Evolutionary conservation across 257 asterid species (phyloP), one percentile per base, ranked within the genome.

Genomic region (Misopates orontium): DNA sequence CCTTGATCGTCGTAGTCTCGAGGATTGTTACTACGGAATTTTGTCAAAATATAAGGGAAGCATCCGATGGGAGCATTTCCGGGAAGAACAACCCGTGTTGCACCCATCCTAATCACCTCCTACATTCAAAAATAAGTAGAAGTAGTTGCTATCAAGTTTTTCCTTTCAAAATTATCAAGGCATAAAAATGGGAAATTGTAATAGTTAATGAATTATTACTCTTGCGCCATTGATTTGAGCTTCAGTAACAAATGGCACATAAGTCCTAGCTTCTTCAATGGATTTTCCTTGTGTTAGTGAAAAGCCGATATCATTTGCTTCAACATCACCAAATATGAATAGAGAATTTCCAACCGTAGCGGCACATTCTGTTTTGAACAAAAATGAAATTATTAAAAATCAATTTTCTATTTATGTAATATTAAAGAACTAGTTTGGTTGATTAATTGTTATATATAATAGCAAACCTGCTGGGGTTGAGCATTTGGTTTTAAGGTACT

Each of bases 41-140:
- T 44, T 16, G 73, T 50, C 8, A 32, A 20, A 19, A 48, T 23
- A 11, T 52, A 49, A 9, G 67, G 73, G 5, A 28, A 20, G 59
- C 73, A 69, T 41, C 73, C 73, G 17, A 59, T 19, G 1, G 66
- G 66, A 8, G 66, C 56, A 2, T 40, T 50, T 19, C 67, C 73
- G 0, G 73, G 64, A 17, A 50, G 40, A 23, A 69, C 21, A 40
- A 69, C 49, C 54, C 67, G 61, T n/a, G 64, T 69, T 8, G 66
- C 73, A 12, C 80, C 80, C 18, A 66, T 44, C n/a, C 49, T 39
- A 55, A 75, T 60, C 13, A 47, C 52, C 66, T 60, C 66, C 66
- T 60, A 41, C 8, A 20, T 19, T 21, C 40, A 42, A 25, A 5
- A 10, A 19, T 8, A 41, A 18, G 36, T 28, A 3, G 36, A 28